A percentile compares a stretch with the other conserved stretches of the same genome.
Conservation (phyloP, 352 stramenopile genomes). For the Peronospora belbahrii region DNA sequence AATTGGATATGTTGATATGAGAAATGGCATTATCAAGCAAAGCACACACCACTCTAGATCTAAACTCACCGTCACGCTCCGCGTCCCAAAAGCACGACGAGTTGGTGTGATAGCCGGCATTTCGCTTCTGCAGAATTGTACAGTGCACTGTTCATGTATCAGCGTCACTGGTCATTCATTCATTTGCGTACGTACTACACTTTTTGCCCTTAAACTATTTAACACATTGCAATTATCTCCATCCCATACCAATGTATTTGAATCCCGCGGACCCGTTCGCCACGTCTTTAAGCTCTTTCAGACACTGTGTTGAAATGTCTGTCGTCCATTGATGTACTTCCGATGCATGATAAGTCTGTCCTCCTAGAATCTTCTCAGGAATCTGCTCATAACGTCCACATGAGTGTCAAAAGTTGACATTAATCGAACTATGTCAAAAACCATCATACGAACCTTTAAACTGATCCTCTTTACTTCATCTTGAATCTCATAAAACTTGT, state of each 20-base stretch:
- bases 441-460: conserved; percentile 51
- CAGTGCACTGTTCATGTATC: conserved; percentile 55
- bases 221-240: conserved; percentile 16
- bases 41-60: background rate
- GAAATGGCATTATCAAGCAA: background rate
- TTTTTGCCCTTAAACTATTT: conserved; percentile 35
- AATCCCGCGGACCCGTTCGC: conserved; percentile 80
- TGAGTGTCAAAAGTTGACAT: background rate
- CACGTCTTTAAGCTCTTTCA: conserved; percentile 81
- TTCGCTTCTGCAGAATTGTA: conserved; percentile 85
- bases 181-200: conserved; percentile 19
- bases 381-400: conserved; percentile 33
- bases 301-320: conserved; percentile 67
- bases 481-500: conserved; percentile 80
- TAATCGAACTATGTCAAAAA: background rate
- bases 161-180: conserved; percentile 13
- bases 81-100: conserved; percentile 85
- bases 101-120: conserved; percentile 81
- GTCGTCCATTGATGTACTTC: conserved; percentile 77
- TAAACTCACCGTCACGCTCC: conserved; percentile 61
- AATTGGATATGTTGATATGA: conserved; percentile 5
- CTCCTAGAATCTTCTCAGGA: conserved; percentile 56
- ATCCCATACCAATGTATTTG: conserved; percentile 74
- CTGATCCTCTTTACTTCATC: conserved; percentile 83
- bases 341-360: conserved; percentile 65